Evolutionary conservation across 805 yeast genomes (phyloP).

Genomic region (Yarrowia sp.): DNA sequence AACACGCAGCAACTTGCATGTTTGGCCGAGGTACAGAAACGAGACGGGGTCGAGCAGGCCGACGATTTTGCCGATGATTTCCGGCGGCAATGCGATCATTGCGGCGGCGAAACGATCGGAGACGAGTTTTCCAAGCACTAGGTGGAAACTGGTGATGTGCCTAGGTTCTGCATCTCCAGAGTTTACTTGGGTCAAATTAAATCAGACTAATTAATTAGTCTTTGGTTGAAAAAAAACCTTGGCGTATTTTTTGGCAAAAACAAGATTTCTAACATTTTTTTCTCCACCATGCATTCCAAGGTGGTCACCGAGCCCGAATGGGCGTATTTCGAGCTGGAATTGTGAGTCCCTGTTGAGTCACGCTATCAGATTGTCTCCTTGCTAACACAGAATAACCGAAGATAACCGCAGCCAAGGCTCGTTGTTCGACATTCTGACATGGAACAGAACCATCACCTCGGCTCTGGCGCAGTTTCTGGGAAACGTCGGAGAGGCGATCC

Average conservation of each 20-base stretch:
- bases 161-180: neutral
- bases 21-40: conserved; percentile 30
- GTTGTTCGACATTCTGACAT: conserved; percentile 46
- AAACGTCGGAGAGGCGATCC: conserved; percentile 46
- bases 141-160: conserved; percentile 7
- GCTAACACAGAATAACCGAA: conserved; percentile 24
- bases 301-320: conserved; percentile 45
- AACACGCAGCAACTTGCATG: conserved; percentile 27
- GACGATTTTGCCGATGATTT: conserved; percentile 36
- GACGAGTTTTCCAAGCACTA: no score
- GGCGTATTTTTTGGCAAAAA: no score
- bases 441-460: conserved; percentile 46
- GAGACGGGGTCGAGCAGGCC: conserved; percentile 27
- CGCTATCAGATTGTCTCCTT: no score
- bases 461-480: conserved; percentile 47
- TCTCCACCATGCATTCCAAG: conserved; percentile 4
- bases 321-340: conserved; percentile 47
- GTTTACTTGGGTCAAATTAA: no score
- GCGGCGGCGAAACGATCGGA: neutral
- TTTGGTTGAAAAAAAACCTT: no score
- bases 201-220: no score
- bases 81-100: conserved; percentile 31
- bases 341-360: conserved; percentile 42
- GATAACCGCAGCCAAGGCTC: conserved; percentile 11
- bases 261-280: no score